Evolutionary conservation across 78 protist species (phyloP).

Genomic region (Capsaspora owczarzaki): DNA sequence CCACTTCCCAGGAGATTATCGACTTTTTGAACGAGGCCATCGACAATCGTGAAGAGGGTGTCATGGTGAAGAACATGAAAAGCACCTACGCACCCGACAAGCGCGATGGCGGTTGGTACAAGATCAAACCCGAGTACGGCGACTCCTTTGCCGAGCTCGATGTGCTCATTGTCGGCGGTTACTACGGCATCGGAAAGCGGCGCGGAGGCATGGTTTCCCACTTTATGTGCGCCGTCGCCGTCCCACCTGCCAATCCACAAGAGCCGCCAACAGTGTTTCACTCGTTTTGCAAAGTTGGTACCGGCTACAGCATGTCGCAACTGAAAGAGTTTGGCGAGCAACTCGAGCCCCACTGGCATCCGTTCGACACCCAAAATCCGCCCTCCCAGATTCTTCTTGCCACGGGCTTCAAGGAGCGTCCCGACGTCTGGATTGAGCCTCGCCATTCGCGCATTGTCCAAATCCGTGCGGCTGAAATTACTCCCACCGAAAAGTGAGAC

Average conservation of each 20-base stretch:
- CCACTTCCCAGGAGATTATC: slow-evolving; percentile 14
- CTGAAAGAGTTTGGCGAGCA: neutral
- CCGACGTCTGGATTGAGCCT: slow-evolving; percentile 72
- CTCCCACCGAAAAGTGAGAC: slow-evolving; percentile 40
- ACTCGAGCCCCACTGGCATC: neutral
- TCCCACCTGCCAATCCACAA: neutral
- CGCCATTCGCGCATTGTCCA: slow-evolving; percentile 46
- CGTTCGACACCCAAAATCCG: slow-evolving; percentile 10
- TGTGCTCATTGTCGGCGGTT: slow-evolving; percentile 75
- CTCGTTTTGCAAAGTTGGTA: neutral
- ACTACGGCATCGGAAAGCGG: slow-evolving; percentile 58
- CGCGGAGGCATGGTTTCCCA: slow-evolving; percentile 56
- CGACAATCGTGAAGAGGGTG: slow-evolving; percentile 42
- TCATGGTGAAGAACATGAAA: slow-evolving; percentile 52
- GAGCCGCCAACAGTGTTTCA: neutral
- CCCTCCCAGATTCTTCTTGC: slow-evolving; percentile 32
- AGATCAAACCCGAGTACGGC: slow-evolving; percentile 79
- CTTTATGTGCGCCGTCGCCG: slow-evolving; percentile 63
- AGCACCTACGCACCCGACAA: slow-evolving; percentile 52
- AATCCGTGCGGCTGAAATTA: slow-evolving; percentile 51
- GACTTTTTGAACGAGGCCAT: slow-evolving; percentile 38
- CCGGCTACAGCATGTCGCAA: neutral
- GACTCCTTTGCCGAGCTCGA: slow-evolving; percentile 67
- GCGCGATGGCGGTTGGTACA: slow-evolving; percentile 62
- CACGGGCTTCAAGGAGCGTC: slow-evolving; percentile 50